Percentiles rank a stretch among this genome's conserved stretches.
Evolutionary conservation across 345 rosid species (phyloP).

Genomic region (Salix viminalis): DNA sequence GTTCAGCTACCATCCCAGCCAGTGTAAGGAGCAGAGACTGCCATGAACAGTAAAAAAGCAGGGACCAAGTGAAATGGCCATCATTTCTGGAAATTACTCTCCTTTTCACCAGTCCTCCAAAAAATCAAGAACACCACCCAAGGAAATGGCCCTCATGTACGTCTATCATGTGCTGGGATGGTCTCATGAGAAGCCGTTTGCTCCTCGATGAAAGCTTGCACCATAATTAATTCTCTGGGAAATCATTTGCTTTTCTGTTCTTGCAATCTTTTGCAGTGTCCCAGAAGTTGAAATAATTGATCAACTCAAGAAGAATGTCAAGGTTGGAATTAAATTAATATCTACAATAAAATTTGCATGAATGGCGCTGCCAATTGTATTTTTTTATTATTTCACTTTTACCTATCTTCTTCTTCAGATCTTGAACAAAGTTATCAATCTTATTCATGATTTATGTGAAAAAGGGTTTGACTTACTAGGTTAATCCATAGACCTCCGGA

Average conservation of each 20-base stretch:
- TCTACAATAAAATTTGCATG: no score
- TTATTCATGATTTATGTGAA: no score
- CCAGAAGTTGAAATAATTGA: no score
- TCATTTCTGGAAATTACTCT: not conserved
- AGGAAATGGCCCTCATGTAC: not conserved
- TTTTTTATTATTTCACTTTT: not conserved
- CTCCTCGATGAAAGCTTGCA: not conserved
- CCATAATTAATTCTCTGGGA: not conserved
- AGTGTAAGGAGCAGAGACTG: not conserved
- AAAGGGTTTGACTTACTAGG: no score
- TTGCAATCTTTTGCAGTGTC: no score
- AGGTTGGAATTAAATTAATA: no score
- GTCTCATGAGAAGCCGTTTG: not conserved
- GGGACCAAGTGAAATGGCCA: not conserved
- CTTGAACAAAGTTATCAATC: not conserved
- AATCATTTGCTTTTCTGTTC: no score
- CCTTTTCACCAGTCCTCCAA: not conserved
- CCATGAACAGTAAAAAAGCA: not conserved
- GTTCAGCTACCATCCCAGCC: constrained; percentile 11
- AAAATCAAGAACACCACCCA: not conserved
- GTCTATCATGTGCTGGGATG: not conserved
- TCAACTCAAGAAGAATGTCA: no score
- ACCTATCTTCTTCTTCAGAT: not conserved
- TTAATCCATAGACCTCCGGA: no score
- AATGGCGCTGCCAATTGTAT: not conserved